A percentile compares a stretch with the other conserved stretches of the same genome.
Conservation (phyloP, 768 basidiomycete genomes). For the Sistotremastrum niveocremeum region DNA sequence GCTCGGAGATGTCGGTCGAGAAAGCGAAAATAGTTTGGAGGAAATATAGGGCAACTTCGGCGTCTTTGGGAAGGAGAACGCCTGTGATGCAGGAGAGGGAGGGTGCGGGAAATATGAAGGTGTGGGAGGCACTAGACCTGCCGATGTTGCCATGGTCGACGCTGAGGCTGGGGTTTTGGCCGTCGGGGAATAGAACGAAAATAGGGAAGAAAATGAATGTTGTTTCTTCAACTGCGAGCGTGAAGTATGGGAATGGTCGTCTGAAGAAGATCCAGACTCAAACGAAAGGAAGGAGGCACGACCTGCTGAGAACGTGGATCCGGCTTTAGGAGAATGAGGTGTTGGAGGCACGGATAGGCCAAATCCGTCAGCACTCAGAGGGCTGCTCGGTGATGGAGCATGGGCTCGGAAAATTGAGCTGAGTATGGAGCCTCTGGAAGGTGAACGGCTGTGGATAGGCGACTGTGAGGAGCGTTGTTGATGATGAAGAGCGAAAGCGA, state of each 20-base stretch:
- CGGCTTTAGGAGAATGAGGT: too few species aligned
- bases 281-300: constrained; percentile 18
- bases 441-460: constrained; percentile 8
- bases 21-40: too few species aligned
- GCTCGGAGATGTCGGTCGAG: neutral
- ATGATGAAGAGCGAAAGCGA: constrained; percentile 23
- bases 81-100: constrained; percentile 11
- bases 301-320: constrained; percentile 12
- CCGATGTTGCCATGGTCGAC: neutral
- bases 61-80: neutral
- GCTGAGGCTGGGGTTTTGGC: too few species aligned
- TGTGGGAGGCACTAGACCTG: neutral
- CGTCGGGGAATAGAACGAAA: too few species aligned
- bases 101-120: constrained; percentile 8
- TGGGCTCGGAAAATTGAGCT: too few species aligned
- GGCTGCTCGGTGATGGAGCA: too few species aligned
- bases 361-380: too few species aligned
- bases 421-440: constrained; percentile 7
- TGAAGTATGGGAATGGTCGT: too few species aligned
- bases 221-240: too few species aligned
- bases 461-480: constrained; percentile 8
- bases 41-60: too few species aligned
- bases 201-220: too few species aligned
- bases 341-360: too few species aligned
- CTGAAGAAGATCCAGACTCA: neutral